A percentile compares a stretch with the other conserved stretches of the same genome.
Evolutionary conservation across 306 rosid genomes (phyloP).

Genomic region (Erythrophleum fordii): DNA sequence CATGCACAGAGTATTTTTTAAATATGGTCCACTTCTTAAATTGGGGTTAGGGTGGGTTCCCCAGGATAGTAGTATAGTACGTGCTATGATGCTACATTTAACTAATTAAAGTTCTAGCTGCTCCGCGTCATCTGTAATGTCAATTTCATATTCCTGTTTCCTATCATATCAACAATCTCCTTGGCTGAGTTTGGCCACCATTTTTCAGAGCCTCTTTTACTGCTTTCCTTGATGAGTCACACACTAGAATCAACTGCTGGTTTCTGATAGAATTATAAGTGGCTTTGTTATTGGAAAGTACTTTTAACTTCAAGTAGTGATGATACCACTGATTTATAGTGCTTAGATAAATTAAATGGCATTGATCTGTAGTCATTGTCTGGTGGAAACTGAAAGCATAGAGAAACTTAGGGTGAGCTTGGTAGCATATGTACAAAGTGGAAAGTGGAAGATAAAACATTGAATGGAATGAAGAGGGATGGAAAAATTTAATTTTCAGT

Average conservation of each 20-base stretch:
- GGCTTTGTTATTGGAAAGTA: not conserved
- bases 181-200: not conserved
- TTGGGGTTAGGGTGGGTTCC: not conserved
- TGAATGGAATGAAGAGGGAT: not conserved
- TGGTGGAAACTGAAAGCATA: not conserved
- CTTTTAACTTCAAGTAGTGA: not conserved
- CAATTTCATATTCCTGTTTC: not conserved
- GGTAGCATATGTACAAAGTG: not conserved
- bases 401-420: not conserved
- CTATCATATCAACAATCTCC: not conserved
- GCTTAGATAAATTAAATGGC: not conserved
- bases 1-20: not conserved
- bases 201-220: not conserved
- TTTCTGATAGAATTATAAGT: not conserved
- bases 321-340: not conserved
- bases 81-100: not conserved
- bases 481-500: not conserved
- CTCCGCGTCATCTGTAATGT: conserved; percentile 3
- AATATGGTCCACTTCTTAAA: not conserved
- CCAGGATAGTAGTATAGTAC: not conserved
- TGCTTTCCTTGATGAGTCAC: not conserved
- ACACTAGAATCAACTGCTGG: not conserved
- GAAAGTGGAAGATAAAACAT: not conserved
- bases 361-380: not conserved
- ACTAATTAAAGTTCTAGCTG: not conserved